Evolutionary conservation across 176 grass and related monocot species (phyloP).

Genomic region (Microstegium vimineum): DNA sequence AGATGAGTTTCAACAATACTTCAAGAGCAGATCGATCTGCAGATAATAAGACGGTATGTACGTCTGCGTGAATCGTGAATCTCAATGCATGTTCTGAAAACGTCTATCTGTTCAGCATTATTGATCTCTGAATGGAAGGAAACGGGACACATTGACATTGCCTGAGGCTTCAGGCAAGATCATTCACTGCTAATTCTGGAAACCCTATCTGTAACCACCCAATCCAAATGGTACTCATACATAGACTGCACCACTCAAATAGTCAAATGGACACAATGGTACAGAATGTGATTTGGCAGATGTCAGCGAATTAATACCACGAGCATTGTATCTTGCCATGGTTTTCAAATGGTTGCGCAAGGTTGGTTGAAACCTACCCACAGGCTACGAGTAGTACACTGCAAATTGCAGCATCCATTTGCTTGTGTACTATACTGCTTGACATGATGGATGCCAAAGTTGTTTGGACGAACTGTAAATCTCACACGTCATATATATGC

Average conservation of each 20-base stretch:
- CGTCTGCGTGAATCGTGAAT: not conserved
- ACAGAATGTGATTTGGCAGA: not conserved
- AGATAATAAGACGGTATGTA: not conserved
- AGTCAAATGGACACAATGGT: not conserved
- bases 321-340: conserved; percentile 14
- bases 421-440: conserved; percentile 15
- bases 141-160: not conserved
- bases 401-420: not conserved
- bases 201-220: not conserved
- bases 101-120: conserved; percentile 7
- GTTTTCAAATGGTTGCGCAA: conserved; percentile 5
- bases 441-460: conserved; percentile 27
- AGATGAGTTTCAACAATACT: conserved; percentile 19
- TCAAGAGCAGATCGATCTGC: not conserved
- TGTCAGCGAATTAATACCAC: not conserved
- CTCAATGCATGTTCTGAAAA: conserved; percentile 20
- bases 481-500: not conserved
- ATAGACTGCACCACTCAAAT: not conserved
- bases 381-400: not conserved
- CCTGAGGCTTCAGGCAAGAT: not conserved
- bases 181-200: not conserved
- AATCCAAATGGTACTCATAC: not conserved
- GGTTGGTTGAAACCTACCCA: conserved; percentile 2
- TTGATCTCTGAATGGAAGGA: conserved; percentile 2
- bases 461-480: not conserved